phyloP scores from a whole-genome alignment of 768 basidiomycete species.

The Russula foetens region DNA sequence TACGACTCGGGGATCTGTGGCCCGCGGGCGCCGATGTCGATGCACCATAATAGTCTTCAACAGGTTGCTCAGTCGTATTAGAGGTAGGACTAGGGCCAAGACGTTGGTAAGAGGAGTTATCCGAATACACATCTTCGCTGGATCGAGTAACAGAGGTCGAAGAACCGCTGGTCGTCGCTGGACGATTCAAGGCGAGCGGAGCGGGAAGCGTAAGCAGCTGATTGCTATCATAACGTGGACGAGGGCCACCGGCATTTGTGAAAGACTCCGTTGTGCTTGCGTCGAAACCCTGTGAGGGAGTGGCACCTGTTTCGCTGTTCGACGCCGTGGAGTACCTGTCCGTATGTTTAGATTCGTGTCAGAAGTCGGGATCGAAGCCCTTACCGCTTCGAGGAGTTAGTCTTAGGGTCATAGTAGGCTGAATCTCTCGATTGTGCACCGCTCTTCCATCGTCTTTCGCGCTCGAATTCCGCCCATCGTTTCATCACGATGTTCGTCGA shows the following conservation, averaged over 20 bases:
- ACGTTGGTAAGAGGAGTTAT: slow-evolving; percentile 36
- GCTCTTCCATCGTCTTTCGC: slow-evolving; percentile 89
- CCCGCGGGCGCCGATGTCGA: not conserved
- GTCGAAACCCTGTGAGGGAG: slow-evolving; percentile 44
- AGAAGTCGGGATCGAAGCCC: slow-evolving; percentile 28
- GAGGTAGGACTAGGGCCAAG: slow-evolving; percentile 31
- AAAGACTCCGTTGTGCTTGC: slow-evolving; percentile 56
- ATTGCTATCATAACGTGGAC: slow-evolving; percentile 61
- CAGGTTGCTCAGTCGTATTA: slow-evolving; percentile 26
- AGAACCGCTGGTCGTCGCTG: slow-evolving; percentile 13
- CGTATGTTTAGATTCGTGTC: slow-evolving; percentile 21
- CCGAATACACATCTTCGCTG: slow-evolving; percentile 32
- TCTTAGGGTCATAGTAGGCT: slow-evolving; percentile 47
- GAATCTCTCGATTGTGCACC: slow-evolving; percentile 80
- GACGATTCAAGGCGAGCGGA: slow-evolving; percentile 56
- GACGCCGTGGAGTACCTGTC: slow-evolving; percentile 74
- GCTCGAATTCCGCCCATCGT: slow-evolving; percentile 96
- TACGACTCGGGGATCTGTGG: slow-evolving; percentile 11
- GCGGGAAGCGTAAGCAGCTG: slow-evolving; percentile 68
- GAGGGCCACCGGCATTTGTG: slow-evolving; percentile 32
- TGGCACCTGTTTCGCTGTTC: slow-evolving; percentile 62
- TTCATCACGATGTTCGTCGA: slow-evolving; percentile 98
- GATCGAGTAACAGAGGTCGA: slow-evolving; percentile 33
- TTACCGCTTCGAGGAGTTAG: slow-evolving; percentile 47
- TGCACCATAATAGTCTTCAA: slow-evolving; percentile 16